phyloP scores from a whole-genome alignment of 1,284 basidiomycete species.

The Marasmius fiardii region DNA sequence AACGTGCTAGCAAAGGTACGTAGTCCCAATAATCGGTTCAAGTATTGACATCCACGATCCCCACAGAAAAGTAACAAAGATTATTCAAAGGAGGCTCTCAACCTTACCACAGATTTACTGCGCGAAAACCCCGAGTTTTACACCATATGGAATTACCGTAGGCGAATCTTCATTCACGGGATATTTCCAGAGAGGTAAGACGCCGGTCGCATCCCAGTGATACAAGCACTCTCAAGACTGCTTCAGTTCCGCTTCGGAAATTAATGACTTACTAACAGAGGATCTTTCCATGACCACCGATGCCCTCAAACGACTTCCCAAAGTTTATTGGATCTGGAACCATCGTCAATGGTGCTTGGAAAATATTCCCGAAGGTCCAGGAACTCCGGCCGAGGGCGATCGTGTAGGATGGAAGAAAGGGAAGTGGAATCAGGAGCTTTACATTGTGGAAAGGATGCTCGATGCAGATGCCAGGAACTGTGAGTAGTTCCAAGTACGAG shows the following conservation, averaged over 20 bases:
- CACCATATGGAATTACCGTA: no score
- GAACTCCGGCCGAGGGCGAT: constrained; percentile 37
- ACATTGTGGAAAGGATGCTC: constrained; percentile 86
- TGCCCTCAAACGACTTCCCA: constrained; percentile 81
- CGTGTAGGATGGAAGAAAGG: constrained; percentile 64
- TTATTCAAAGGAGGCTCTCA: background rate
- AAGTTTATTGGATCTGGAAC: constrained; percentile 97
- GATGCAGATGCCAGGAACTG: constrained; percentile 89
- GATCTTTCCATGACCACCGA: constrained; percentile 80
- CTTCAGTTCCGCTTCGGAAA: constrained; percentile 55
- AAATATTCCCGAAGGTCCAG: constrained; percentile 73
- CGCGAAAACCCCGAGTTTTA: no score
- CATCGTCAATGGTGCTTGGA: constrained; percentile 92
- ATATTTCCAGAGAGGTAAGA: constrained; percentile 67
- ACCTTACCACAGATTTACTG: no score
- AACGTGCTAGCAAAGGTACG: no score
- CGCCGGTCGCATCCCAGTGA: background rate
- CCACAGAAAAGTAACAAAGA: background rate
- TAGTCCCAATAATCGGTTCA: no score
- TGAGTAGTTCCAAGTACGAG: constrained; percentile 34
- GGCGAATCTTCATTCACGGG: no score
- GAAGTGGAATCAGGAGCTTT: constrained; percentile 82
- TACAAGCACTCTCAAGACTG: background rate
- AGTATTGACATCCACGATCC: no score
- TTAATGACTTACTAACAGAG: constrained; percentile 60